These are phyloP conservation scores for Stevia rebaudiana DNA, from an alignment of 140 eudicot genomes.

Conservation along the genomic window DNA sequence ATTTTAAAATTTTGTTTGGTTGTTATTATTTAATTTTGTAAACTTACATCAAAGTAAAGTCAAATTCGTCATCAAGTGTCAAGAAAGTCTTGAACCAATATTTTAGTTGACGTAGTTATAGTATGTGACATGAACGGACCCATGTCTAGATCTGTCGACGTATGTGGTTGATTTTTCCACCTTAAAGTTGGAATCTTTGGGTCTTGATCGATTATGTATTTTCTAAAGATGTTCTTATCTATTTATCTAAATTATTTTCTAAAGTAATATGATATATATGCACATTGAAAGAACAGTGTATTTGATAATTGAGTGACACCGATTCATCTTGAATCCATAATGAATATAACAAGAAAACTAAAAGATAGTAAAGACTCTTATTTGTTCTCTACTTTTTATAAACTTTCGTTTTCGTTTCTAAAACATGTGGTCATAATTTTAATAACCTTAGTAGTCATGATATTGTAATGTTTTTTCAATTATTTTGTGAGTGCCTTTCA, in stretches of 20 bases:
- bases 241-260: not conserved
- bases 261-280: not conserved
- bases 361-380: too few species aligned
- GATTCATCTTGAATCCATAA: too few species aligned
- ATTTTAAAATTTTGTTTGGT: not conserved
- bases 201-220: slow-evolving; percentile 2
- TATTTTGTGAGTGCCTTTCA: too few species aligned
- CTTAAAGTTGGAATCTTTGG: not conserved
- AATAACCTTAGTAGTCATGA: too few species aligned
- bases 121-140: not conserved
- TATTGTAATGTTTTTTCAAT: too few species aligned
- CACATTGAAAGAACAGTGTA: not conserved
- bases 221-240: not conserved
- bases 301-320: too few species aligned
- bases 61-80: not conserved
- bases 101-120: too few species aligned
- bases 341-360: too few species aligned
- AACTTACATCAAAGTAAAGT: not conserved
- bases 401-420: too few species aligned
- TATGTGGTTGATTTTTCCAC: not conserved
- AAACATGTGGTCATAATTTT: too few species aligned
- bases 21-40: not conserved
- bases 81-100: not conserved
- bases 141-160: not conserved
- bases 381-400: too few species aligned